phyloP scores from a whole-genome alignment of 441 rosid species.

The Gossypium aridum region DNA sequence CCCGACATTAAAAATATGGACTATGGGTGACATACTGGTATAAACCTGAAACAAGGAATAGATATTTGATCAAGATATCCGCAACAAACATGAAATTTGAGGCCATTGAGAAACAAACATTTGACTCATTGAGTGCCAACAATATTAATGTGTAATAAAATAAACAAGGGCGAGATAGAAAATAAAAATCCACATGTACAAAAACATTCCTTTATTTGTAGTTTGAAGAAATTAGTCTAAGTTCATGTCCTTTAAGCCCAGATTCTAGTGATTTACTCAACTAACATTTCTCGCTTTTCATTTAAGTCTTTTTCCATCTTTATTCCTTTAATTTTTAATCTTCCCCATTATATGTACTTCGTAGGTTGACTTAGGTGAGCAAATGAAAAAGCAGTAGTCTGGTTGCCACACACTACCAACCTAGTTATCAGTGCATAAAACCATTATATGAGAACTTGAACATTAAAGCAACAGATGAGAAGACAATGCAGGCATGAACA shows the following conservation, averaged over 20 bases:
- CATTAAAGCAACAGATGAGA: background rate
- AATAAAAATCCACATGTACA: background rate
- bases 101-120: background rate
- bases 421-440: background rate
- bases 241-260: background rate
- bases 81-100: background rate
- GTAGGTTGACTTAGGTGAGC: background rate
- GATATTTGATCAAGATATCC: background rate
- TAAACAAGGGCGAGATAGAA: background rate
- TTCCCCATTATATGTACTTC: background rate
- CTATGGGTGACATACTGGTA: slow-evolving; percentile 75
- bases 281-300: background rate
- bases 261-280: background rate
- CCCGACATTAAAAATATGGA: slow-evolving; percentile 63
- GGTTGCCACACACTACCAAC: background rate
- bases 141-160: background rate
- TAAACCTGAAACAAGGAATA: slow-evolving; percentile 59
- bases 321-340: background rate
- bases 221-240: background rate
- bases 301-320: background rate
- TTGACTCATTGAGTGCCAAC: slow-evolving; percentile 2
- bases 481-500: background rate
- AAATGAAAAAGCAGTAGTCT: background rate
- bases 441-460: background rate
- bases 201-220: background rate